These are phyloP conservation scores for Apophysomyces variabilis DNA, from an alignment of 371 early-diverging fungal genomes.

Conservation along the genomic window DNA sequence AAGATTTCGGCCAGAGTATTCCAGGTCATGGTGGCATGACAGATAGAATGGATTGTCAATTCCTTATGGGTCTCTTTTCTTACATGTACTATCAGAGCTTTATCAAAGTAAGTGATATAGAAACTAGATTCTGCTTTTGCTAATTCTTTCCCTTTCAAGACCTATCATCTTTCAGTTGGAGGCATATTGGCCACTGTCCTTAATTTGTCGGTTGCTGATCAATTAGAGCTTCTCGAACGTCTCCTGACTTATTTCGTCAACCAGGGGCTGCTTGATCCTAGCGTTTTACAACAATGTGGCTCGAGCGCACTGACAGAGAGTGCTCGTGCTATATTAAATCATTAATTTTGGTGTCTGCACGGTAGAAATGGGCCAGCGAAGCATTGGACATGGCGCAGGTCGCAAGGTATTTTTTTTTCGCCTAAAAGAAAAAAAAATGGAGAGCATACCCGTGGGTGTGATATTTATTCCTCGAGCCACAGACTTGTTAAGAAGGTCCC, in stretches of 20 bases:
- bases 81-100: slow-evolving; percentile 93
- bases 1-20: slow-evolving; percentile 98
- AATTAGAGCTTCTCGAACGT: slow-evolving; percentile 57
- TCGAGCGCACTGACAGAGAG: slow-evolving; percentile 33
- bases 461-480: too few relatives aligned
- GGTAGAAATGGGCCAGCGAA: neutral
- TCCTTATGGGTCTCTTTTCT: slow-evolving; percentile 96
- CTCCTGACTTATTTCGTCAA: slow-evolving; percentile 59
- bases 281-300: slow-evolving; percentile 44
- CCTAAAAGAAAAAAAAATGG: too few relatives aligned
- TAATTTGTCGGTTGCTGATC: slow-evolving; percentile 51
- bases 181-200: slow-evolving; percentile 52
- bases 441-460: too few relatives aligned
- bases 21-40: slow-evolving; percentile 99
- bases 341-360: slow-evolving; percentile 18
- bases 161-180: slow-evolving; percentile 50
- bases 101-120: slow-evolving; percentile 59
- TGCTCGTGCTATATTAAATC: slow-evolving; percentile 22
- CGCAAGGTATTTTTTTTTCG: neutral
- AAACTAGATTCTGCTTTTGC: neutral
- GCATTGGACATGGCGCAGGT: neutral
- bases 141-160: slow-evolving; percentile 20
- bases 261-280: slow-evolving; percentile 56
- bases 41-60: slow-evolving; percentile 99
- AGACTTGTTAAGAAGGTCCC: too few relatives aligned